phyloP scores from a whole-genome alignment of 495 filamentous ascomycete genomes.

The Aspergillus panamensis region DNA sequence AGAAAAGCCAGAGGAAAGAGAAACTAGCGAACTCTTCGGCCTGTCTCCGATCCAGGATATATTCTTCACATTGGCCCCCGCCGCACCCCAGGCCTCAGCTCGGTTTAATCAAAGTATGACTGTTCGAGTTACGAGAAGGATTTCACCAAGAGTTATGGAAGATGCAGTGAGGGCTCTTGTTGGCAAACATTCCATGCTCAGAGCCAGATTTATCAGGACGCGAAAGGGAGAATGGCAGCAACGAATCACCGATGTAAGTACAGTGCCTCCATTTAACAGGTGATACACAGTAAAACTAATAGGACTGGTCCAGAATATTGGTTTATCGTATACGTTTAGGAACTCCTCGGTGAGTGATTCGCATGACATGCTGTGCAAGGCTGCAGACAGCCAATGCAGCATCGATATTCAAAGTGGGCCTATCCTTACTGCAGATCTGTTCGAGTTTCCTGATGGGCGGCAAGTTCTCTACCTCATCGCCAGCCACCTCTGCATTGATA shows the following conservation, averaged over 20 bases:
- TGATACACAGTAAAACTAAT: conserved; percentile 17
- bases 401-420: conserved; percentile 44
- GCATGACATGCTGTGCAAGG: neutral
- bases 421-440: conserved; percentile 44
- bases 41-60: conserved; percentile 46
- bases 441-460: conserved; percentile 49
- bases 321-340: neutral
- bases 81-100: conserved; percentile 42
- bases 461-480: conserved; percentile 61
- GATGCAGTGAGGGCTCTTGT: conserved; percentile 57
- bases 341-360: neutral
- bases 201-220: conserved; percentile 53
- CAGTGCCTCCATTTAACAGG: neutral
- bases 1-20: conserved; percentile 33
- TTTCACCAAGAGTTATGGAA: conserved; percentile 47
- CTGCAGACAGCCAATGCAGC: neutral
- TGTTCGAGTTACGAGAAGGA: conserved; percentile 50
- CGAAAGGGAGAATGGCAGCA: conserved; percentile 42
- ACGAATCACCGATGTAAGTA: conserved; percentile 34
- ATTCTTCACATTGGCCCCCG: conserved; percentile 40
- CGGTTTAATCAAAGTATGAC: conserved; percentile 73
- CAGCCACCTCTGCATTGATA: conserved; percentile 68
- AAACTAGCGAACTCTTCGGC: conserved; percentile 50
- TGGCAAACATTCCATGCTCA: conserved; percentile 65
- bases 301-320: neutral